A percentile compares a stretch with the other conserved stretches of the same genome.
These are phyloP conservation scores for Sporothrix globosa DNA, from an alignment of 2,329 filamentous ascomycete species.

Conservation along the genomic window DNA sequence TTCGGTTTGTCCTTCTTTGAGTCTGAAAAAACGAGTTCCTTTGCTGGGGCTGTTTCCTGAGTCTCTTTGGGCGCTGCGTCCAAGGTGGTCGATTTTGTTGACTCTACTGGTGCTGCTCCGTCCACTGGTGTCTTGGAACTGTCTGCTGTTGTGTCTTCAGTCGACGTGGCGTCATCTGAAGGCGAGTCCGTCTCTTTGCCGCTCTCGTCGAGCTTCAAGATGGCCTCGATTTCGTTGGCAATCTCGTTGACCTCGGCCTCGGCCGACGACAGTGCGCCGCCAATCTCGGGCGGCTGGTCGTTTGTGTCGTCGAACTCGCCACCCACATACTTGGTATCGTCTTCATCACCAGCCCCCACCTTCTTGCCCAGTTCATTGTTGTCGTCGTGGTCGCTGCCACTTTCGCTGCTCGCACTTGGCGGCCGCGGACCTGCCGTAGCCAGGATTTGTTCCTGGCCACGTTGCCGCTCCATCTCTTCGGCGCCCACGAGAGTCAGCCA, in stretches of 20 bases:
- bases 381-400: conserved; percentile 16
- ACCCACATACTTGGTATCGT: not conserved
- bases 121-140: not conserved
- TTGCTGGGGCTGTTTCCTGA: not conserved
- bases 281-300: conserved; percentile 31
- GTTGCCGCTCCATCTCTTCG: conserved; percentile 57
- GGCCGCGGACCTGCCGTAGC: conserved; percentile 49
- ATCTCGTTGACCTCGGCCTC: conserved; percentile 35
- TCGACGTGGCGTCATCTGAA: not conserved
- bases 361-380: not conserved
- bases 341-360: not conserved
- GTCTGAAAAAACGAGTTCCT: not conserved
- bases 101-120: not conserved
- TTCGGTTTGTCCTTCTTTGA: conserved; percentile 18
- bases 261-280: conserved; percentile 28
- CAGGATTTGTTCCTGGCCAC: conserved; percentile 46
- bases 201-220: conserved; percentile 30
- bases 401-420: conserved; percentile 39
- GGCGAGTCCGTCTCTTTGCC: not conserved
- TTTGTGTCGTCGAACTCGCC: conserved; percentile 20
- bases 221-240: conserved; percentile 32
- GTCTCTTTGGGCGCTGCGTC: not conserved
- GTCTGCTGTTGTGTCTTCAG: not conserved
- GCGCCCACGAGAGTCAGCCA: conserved; percentile 72
- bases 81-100: not conserved